Evolutionary conservation across 2,329 filamentous ascomycete genomes (phyloP).

Genomic region (Epichloe glyceriae): DNA sequence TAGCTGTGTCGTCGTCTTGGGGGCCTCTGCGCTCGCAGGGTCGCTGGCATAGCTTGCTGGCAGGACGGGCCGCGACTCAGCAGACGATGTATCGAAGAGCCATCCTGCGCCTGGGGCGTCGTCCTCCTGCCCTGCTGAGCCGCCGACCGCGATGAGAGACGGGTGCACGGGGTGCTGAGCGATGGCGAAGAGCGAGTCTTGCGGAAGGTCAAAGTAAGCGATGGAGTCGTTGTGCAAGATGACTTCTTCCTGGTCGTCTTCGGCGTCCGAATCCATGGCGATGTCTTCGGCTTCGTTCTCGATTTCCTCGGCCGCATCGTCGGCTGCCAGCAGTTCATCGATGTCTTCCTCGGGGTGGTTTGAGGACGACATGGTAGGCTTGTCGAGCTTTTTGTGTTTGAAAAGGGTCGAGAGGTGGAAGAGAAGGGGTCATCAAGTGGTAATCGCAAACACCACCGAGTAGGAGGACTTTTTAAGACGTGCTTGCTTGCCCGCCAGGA

Average conservation of each 20-base stretch:
- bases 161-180: constrained; percentile 76
- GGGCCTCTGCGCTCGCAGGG: constrained; percentile 38
- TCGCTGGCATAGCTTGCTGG: constrained; percentile 62
- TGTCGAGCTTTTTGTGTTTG: background rate
- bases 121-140: constrained; percentile 47
- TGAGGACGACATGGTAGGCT: constrained; percentile 18
- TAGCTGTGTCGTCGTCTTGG: constrained; percentile 43
- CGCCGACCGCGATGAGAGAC: constrained; percentile 74
- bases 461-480: background rate
- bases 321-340: constrained; percentile 8
- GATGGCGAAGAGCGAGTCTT: constrained; percentile 88
- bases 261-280: constrained; percentile 61
- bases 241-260: constrained; percentile 61
- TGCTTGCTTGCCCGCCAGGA: background rate
- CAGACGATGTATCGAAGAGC: constrained; percentile 63
- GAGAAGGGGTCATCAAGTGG: background rate
- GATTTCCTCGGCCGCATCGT: constrained; percentile 10
- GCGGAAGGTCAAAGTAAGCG: constrained; percentile 83
- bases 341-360: constrained; percentile 12
- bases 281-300: constrained; percentile 60
- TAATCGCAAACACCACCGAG: background rate
- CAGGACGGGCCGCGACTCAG: constrained; percentile 52
- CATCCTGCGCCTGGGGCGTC: constrained; percentile 66
- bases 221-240: constrained; percentile 80
- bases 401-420: background rate